Conservation (phyloP, 441 rosid species). For the Arabidopsis hybrid region DNA sequence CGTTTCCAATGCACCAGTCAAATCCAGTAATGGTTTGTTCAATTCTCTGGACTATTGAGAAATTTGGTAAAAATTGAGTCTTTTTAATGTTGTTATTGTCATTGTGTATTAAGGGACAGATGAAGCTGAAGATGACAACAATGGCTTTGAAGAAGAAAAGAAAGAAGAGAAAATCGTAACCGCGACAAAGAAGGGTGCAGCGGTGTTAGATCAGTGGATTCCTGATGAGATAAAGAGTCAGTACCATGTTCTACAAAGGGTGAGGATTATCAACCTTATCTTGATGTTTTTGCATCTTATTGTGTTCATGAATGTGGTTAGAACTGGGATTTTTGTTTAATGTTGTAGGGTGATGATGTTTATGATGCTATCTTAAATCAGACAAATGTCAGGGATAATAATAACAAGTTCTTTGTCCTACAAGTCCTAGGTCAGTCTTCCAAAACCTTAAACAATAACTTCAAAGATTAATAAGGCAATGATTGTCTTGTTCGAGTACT, state of each 20-base stretch:
- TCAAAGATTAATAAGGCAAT: too few relatives aligned
- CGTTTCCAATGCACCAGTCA: constrained; percentile 17
- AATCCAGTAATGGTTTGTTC: constrained; percentile 45
- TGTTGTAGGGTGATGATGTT: constrained; percentile 67
- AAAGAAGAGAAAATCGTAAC: constrained; percentile 64
- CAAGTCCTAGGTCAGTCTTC: constrained; percentile 69
- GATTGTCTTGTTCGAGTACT: constrained; percentile 1
- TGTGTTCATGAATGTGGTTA: constrained; percentile 13
- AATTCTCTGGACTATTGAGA: too few relatives aligned
- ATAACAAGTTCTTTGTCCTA: constrained; percentile 76
- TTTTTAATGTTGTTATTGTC: constrained; percentile 1
- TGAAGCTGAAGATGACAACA: constrained; percentile 45
- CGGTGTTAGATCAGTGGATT: constrained; percentile 75
- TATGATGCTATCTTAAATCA: constrained; percentile 86
- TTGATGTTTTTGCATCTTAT: constrained; percentile 3
- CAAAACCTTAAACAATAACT: not conserved
- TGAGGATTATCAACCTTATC: constrained; percentile 24
- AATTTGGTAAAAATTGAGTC: not conserved
- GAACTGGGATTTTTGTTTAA: constrained; percentile 3
- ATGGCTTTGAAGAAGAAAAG: constrained; percentile 44
- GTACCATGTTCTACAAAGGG: constrained; percentile 76
- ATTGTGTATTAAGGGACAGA: constrained; percentile 24
- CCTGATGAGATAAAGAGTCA: constrained; percentile 70
- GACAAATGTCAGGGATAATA: constrained; percentile 72
- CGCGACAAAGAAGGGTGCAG: constrained; percentile 75